These are phyloP conservation scores for Nakataea oryzae DNA, from an alignment of 2,329 filamentous ascomycete species.

Conservation along the genomic window DNA sequence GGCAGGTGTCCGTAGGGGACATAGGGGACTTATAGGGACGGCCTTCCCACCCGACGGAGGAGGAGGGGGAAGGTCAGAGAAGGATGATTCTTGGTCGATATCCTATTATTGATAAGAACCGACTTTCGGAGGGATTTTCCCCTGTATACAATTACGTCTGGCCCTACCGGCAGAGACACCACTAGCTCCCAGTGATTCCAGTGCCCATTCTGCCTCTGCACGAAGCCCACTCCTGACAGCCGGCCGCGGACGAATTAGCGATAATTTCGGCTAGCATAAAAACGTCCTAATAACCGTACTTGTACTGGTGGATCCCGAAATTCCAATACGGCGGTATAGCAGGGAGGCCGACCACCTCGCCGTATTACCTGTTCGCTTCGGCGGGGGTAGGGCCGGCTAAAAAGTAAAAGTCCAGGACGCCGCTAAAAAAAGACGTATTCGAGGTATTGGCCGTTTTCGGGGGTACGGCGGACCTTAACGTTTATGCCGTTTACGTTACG, in stretches of 20 bases:
- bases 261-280: constrained; percentile 55
- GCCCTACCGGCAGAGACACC: too few relatives aligned
- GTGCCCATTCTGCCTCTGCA: too few relatives aligned
- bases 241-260: constrained; percentile 52
- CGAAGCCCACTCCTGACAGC: too few relatives aligned
- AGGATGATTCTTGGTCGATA: too few relatives aligned
- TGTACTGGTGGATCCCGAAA: constrained; percentile 74
- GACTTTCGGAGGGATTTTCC: too few relatives aligned
- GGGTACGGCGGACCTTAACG: constrained; percentile 49
- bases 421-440: constrained; percentile 42
- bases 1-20: too few relatives aligned
- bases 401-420: constrained; percentile 71
- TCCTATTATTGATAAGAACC: too few relatives aligned
- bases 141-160: too few relatives aligned
- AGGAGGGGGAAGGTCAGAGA: too few relatives aligned
- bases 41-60: too few relatives aligned
- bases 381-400: constrained; percentile 61
- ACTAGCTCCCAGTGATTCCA: too few relatives aligned
- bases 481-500: constrained; percentile 57
- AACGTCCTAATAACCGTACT: constrained; percentile 75
- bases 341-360: constrained; percentile 56
- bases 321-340: constrained; percentile 75
- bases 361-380: constrained; percentile 60
- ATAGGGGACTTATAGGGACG: too few relatives aligned
- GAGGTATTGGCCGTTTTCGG: constrained; percentile 5